Conservation (phyloP, 2,329 filamentous ascomycete genomes). For the Periglandula ipomoeae region DNA sequence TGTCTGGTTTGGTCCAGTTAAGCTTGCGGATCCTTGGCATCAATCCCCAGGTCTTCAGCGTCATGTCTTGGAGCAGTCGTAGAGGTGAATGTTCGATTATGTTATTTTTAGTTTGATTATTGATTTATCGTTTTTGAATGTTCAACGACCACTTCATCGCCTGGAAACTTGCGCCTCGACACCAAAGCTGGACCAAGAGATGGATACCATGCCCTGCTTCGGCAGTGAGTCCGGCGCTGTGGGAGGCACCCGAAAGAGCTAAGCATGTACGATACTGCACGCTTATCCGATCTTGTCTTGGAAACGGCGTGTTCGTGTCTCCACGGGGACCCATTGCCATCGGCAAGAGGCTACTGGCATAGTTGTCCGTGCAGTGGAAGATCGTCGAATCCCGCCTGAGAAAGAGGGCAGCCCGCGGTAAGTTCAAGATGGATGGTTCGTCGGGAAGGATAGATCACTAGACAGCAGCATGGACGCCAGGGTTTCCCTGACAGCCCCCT, state of each 20-base stretch:
- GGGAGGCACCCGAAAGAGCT: not conserved
- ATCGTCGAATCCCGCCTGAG: too few relatives aligned
- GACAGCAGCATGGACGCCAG: not conserved
- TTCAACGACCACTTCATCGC: too few relatives aligned
- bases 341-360: not conserved
- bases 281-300: constrained; percentile 1
- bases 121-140: too few relatives aligned
- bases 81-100: too few relatives aligned
- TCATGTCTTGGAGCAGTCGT: too few relatives aligned
- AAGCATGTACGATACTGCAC: constrained; percentile 7
- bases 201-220: not conserved
- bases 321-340: not conserved
- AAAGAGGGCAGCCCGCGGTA: too few relatives aligned
- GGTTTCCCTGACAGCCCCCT: not conserved
- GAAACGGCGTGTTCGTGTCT: not conserved
- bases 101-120: too few relatives aligned
- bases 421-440: too few relatives aligned
- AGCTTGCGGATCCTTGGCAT: too few relatives aligned
- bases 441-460: too few relatives aligned
- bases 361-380: not conserved
- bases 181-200: not conserved
- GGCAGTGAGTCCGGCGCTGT: not conserved
- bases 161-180: constrained; percentile 1
- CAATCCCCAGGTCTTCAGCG: too few relatives aligned
- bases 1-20: too few relatives aligned